These are phyloP conservation scores for Salix koriyanagi DNA, from an alignment of 345 rosid species.

Conservation along the genomic window DNA sequence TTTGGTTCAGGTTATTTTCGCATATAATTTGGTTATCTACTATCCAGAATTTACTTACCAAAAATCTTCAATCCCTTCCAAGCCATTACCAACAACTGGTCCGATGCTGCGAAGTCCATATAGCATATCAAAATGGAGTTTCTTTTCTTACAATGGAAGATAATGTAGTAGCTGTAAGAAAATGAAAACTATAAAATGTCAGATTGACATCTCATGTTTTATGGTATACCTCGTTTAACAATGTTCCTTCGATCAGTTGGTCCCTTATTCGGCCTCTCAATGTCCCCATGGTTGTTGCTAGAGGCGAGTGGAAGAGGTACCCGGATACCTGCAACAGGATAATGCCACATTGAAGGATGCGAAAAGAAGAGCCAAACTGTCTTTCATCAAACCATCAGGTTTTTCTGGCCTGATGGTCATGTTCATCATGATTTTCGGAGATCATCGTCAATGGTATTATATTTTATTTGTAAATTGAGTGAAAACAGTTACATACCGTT, in stretches of 20 bases:
- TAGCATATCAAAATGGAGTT: not conserved
- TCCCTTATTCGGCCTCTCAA: constrained; percentile 10
- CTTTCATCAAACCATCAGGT: not conserved
- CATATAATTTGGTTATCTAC: no score
- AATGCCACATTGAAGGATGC: not conserved
- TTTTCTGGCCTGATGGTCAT: not conserved
- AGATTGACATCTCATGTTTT: not conserved
- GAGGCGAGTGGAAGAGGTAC: constrained; percentile 9
- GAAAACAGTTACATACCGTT: constrained; percentile 28
- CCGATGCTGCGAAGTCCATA: constrained; percentile 5
- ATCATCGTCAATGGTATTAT: no score
- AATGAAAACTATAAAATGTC: not conserved
- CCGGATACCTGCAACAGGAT: constrained; percentile 11
- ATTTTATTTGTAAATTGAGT: not conserved
- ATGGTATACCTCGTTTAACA: constrained; percentile 9
- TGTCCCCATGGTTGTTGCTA: constrained; percentile 7
- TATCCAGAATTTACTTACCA: constrained; percentile 14
- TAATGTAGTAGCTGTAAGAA: not conserved
- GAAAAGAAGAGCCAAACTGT: not conserved
- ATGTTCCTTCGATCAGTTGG: constrained; percentile 1
- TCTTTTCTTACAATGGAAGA: not conserved
- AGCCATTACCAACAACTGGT: constrained; percentile 4
- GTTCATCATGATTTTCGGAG: no score
- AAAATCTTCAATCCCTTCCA: constrained; percentile 12
- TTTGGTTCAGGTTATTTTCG: constrained; percentile 1